These are phyloP conservation scores for Huntiella bhutanensis DNA, from an alignment of 2,329 filamentous ascomycete species.

Conservation along the genomic window DNA sequence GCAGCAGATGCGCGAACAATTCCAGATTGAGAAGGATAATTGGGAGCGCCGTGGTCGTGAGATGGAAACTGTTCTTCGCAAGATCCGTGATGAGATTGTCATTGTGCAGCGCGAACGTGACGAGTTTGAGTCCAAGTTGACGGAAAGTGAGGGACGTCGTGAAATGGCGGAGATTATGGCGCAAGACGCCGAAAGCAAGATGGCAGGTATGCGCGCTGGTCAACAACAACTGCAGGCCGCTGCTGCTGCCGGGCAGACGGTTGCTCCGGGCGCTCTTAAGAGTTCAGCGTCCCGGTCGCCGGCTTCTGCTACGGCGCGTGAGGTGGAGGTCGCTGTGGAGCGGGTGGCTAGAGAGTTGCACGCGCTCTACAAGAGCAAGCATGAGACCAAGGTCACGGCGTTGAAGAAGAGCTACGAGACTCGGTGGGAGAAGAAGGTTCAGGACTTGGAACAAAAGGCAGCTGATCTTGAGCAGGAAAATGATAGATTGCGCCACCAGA, in stretches of 20 bases:
- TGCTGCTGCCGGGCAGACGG: constrained; percentile 20
- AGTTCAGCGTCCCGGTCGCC: constrained; percentile 21
- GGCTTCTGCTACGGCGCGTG: constrained; percentile 24
- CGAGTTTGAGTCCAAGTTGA: constrained; percentile 53
- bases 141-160: constrained; percentile 56
- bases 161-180: constrained; percentile 59
- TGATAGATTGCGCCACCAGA: constrained; percentile 45
- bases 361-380: constrained; percentile 85
- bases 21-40: constrained; percentile 55
- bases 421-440: constrained; percentile 75
- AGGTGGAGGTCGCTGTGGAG: constrained; percentile 72
- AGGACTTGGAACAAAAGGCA: constrained; percentile 55
- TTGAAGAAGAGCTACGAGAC: constrained; percentile 72
- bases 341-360: constrained; percentile 90
- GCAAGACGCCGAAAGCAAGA: constrained; percentile 56
- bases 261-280: constrained; percentile 8
- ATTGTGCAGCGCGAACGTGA: constrained; percentile 64
- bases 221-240: constrained; percentile 21
- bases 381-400: constrained; percentile 86
- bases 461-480: constrained; percentile 55
- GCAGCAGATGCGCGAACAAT: constrained; percentile 46
- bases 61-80: constrained; percentile 63
- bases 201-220: constrained; percentile 52
- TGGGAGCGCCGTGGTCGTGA: constrained; percentile 77
- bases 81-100: constrained; percentile 65